A percentile compares a stretch with the other conserved stretches of the same genome.
phyloP scores from a whole-genome alignment of 495 filamentous ascomycete genomes.

The Podospora pseudocomata region DNA sequence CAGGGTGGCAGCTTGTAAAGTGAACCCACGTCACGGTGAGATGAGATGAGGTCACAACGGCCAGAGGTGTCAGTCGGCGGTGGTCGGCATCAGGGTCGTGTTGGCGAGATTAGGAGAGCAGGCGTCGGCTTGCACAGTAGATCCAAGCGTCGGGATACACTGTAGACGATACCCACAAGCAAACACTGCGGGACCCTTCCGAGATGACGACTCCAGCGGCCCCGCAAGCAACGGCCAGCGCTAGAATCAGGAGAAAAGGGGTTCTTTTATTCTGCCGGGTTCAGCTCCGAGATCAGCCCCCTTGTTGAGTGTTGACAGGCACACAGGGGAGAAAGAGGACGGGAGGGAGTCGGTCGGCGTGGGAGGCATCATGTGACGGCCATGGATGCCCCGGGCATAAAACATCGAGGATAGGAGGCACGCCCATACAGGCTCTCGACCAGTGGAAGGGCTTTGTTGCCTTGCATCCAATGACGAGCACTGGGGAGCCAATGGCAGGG shows the following conservation, averaged over 20 bases:
- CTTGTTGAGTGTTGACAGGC: background rate
- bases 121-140: constrained; percentile 2
- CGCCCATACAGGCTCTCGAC: background rate
- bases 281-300: background rate
- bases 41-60: no score
- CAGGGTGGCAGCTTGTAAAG: constrained; percentile 3
- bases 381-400: background rate
- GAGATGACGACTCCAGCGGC: constrained; percentile 12
- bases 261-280: background rate
- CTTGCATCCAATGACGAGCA: no score
- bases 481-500: background rate
- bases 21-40: background rate
- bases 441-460: background rate
- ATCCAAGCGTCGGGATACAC: constrained; percentile 6
- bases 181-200: constrained; percentile 1
- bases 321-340: background rate
- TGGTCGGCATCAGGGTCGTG: background rate
- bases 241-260: constrained; percentile 5
- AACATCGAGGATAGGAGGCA: no score
- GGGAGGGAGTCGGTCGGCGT: background rate
- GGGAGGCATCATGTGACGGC: background rate
- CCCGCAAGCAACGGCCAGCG: constrained; percentile 6
- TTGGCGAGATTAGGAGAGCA: background rate
- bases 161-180: constrained; percentile 2
- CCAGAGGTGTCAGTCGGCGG: background rate